A percentile compares a stretch with the other conserved stretches of the same genome.
These are phyloP conservation scores for Kurtzmaniella fragi DNA, from an alignment of 805 yeast genomes.

Conservation along the genomic window DNA sequence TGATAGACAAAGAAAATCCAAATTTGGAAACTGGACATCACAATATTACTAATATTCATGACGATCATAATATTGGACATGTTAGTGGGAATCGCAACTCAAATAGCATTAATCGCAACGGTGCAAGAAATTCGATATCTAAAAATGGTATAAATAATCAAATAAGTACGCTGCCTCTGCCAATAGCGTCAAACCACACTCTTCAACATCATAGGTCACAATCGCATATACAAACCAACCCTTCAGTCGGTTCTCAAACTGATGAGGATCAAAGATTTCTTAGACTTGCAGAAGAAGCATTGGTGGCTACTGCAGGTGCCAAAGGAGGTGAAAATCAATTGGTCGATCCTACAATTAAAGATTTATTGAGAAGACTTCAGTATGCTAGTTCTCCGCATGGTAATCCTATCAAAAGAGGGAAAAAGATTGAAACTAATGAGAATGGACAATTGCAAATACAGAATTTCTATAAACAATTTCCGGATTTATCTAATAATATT, in stretches of 20 bases:
- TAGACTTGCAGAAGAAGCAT: constrained; percentile 57
- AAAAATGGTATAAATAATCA: neutral
- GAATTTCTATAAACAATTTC: constrained; percentile 36
- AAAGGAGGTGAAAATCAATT: constrained; percentile 19
- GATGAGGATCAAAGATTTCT: constrained; percentile 53
- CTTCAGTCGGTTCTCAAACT: neutral
- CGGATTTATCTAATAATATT: constrained; percentile 38
- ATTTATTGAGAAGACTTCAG: constrained; percentile 53
- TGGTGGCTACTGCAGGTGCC: constrained; percentile 48
- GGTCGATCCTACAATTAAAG: constrained; percentile 61
- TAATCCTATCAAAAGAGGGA: constrained; percentile 35
- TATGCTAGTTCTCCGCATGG: constrained; percentile 59
- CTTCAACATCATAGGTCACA: neutral
- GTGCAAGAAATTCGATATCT: neutral
- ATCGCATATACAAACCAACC: neutral
- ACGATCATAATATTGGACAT: neutral
- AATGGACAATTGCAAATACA: constrained; percentile 40
- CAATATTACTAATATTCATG: neutral
- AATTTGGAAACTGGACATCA: neutral
- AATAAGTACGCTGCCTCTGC: neutral
- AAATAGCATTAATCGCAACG: neutral
- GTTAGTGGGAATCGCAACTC: neutral
- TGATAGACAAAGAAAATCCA: too few relatives aligned
- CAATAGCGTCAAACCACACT: neutral
- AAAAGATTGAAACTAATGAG: constrained; percentile 28